Conservation (phyloP, 1,139 yeast genomes). For the Meyerozyma athensensis region DNA sequence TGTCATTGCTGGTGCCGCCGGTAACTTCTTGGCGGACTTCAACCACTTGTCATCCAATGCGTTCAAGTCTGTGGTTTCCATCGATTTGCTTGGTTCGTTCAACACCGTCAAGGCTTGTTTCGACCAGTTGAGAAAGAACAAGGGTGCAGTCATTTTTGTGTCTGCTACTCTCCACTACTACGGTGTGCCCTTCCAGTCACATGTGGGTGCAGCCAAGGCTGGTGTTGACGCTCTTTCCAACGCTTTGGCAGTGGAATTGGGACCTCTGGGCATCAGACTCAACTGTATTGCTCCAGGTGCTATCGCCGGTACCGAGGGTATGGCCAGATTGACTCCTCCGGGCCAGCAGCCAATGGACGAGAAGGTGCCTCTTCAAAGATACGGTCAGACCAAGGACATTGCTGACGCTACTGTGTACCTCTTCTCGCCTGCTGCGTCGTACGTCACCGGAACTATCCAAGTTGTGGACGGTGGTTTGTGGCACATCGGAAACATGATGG, state of each 20-base stretch:
- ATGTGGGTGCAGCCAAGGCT: conserved; percentile 91
- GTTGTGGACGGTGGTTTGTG: conserved; percentile 92
- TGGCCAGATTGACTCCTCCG: conserved; percentile 49
- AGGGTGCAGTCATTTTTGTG: conserved; percentile 73
- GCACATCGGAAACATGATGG: conserved; percentile 58
- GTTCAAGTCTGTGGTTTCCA: conserved; percentile 77
- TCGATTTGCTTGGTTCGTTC: conserved; percentile 81
- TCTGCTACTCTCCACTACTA: conserved; percentile 84
- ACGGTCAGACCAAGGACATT: conserved; percentile 73
- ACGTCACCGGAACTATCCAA: conserved; percentile 69
- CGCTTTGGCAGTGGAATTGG: conserved; percentile 81
- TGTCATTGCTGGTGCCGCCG: conserved; percentile 95
- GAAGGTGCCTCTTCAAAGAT: conserved; percentile 69
- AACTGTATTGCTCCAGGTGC: conserved; percentile 89
- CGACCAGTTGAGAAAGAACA: conserved; percentile 55
- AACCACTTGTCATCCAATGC: conserved; percentile 78
- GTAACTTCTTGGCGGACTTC: conserved; percentile 80
- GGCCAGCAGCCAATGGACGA: conserved; percentile 31
- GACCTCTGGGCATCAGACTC: conserved; percentile 77
- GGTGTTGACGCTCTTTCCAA: conserved; percentile 85
- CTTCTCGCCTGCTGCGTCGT: conserved; percentile 77
- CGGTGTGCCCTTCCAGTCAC: conserved; percentile 82
- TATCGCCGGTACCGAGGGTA: conserved; percentile 78
- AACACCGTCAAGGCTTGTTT: conserved; percentile 82
- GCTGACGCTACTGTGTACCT: conserved; percentile 85